A percentile compares a stretch with the other conserved stretches of the same genome.
These are phyloP conservation scores for Cytospora schulzeri DNA, from an alignment of 2,329 filamentous ascomycete species.

Conservation along the genomic window DNA sequence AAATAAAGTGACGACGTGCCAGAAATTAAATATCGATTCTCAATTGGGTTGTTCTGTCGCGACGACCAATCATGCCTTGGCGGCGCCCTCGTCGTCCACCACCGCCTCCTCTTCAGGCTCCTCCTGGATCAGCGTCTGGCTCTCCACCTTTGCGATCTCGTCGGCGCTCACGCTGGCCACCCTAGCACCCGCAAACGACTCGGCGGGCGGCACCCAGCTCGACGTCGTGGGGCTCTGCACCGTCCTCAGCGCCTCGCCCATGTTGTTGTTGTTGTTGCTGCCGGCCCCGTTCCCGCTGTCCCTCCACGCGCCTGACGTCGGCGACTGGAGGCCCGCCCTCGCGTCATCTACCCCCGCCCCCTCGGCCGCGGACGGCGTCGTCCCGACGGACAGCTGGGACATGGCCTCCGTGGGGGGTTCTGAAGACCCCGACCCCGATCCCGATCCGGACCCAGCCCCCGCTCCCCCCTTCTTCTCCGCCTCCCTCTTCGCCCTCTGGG, in stretches of 20 bases:
- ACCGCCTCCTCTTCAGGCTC: slow-evolving; percentile 41
- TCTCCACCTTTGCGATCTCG: slow-evolving; percentile 45
- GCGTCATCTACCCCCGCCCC: not conserved
- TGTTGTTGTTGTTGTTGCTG: too few relatives aligned
- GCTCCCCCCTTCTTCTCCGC: slow-evolving; percentile 23
- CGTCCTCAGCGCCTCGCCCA: slow-evolving; percentile 34
- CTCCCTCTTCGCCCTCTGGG: slow-evolving; percentile 33
- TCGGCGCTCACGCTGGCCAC: slow-evolving; percentile 40
- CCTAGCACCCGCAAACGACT: slow-evolving; percentile 36
- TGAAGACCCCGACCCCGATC: too few relatives aligned
- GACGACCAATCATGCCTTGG: slow-evolving; percentile 29
- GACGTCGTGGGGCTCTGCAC: slow-evolving; percentile 45
- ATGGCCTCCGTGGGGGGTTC: slow-evolving; percentile 25
- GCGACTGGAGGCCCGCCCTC: slow-evolving; percentile 45
- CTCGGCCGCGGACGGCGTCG: slow-evolving; percentile 17
- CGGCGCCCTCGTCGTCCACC: slow-evolving; percentile 35
- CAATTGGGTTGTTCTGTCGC: not conserved
- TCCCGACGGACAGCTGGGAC: slow-evolving; percentile 22
- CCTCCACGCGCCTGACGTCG: slow-evolving; percentile 48
- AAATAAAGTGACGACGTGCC: not conserved
- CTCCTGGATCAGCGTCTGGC: slow-evolving; percentile 44
- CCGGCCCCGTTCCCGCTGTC: slow-evolving; percentile 31
- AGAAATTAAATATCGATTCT: not conserved
- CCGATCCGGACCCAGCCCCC: not conserved
- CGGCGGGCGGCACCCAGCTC: slow-evolving; percentile 44